phyloP scores from a whole-genome alignment of 83 land plant species.

The Picea abies region DNA sequence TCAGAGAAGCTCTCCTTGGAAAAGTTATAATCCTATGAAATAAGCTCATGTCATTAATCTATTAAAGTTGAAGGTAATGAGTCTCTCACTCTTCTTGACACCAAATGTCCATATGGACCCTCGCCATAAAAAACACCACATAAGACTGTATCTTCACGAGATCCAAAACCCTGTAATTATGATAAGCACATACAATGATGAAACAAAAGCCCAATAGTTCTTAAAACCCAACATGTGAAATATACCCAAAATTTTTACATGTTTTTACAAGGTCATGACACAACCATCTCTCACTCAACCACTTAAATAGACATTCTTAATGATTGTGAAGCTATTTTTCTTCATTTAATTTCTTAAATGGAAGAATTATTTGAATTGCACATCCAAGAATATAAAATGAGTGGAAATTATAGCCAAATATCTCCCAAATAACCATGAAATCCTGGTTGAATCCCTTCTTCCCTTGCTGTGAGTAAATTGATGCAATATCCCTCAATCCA shows the following conservation, averaged over 20 bases:
- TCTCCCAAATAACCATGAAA: conserved; percentile 98
- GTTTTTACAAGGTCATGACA: not conserved
- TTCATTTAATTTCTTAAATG: not conserved
- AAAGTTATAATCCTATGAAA: conserved; percentile 26
- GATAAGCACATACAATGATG: not conserved
- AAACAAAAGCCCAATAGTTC: not conserved
- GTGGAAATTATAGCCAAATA: conserved; percentile 20
- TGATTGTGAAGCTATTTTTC: not conserved
- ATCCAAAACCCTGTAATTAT: conserved; percentile 16
- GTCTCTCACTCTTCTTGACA: conserved; percentile 82
- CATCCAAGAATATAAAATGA: not conserved
- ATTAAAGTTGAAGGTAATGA: conserved; percentile 64
- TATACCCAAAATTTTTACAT: not conserved
- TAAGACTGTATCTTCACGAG: conserved; percentile 49
- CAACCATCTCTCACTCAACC: too few species aligned
- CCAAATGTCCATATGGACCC: conserved; percentile 88
- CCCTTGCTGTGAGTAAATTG: conserved; percentile 85
- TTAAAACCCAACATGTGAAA: not conserved
- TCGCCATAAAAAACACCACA: conserved; percentile 82
- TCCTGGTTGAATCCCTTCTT: conserved; percentile 93
- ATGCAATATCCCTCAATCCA: conserved; percentile 66
- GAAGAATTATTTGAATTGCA: not conserved
- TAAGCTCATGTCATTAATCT: conserved; percentile 51
- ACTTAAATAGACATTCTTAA: too few species aligned
- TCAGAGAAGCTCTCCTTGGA: not conserved